Evolutionary conservation across 306 rosid genomes (phyloP).

Genomic region (Mucuna pruriens): DNA sequence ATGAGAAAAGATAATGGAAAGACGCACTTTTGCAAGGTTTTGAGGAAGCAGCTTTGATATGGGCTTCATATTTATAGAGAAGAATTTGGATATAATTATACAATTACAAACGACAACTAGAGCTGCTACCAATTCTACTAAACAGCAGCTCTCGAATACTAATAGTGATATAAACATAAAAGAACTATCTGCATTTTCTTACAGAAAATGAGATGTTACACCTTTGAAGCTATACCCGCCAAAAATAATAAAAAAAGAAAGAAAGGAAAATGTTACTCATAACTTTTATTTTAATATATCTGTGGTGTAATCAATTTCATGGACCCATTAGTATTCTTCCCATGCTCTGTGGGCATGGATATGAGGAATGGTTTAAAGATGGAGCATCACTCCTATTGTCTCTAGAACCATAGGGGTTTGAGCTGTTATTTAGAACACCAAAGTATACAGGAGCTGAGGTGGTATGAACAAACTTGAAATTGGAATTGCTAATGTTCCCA

Average conservation of each 20-base stretch:
- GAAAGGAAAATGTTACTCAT: constrained; percentile 39
- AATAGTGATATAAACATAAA: constrained; percentile 41
- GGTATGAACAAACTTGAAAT: constrained; percentile 62
- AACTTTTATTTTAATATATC: constrained; percentile 42
- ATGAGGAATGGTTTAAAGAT: constrained; percentile 65
- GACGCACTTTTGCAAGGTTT: constrained; percentile 47
- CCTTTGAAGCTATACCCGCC: constrained; percentile 38
- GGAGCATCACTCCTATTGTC: constrained; percentile 64
- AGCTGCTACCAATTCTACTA: constrained; percentile 41
- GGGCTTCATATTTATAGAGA: constrained; percentile 60
- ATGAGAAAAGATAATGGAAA: too few relatives aligned
- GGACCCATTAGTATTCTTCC: constrained; percentile 92
- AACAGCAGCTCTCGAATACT: constrained; percentile 49
- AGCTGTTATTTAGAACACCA: constrained; percentile 64
- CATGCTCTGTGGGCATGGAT: constrained; percentile 77
- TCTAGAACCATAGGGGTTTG: constrained; percentile 69
- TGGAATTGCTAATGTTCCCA: constrained; percentile 55
- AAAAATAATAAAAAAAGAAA: constrained; percentile 21
- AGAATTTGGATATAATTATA: constrained; percentile 48
- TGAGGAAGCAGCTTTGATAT: constrained; percentile 44
- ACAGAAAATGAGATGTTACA: constrained; percentile 50
- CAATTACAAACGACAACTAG: constrained; percentile 52
- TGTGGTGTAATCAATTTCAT: constrained; percentile 45
- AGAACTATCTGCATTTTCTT: constrained; percentile 44
- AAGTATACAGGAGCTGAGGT: constrained; percentile 55